Conservation (phyloP, 2,329 filamentous ascomycete species). For the Colletotrichum phormii region DNA sequence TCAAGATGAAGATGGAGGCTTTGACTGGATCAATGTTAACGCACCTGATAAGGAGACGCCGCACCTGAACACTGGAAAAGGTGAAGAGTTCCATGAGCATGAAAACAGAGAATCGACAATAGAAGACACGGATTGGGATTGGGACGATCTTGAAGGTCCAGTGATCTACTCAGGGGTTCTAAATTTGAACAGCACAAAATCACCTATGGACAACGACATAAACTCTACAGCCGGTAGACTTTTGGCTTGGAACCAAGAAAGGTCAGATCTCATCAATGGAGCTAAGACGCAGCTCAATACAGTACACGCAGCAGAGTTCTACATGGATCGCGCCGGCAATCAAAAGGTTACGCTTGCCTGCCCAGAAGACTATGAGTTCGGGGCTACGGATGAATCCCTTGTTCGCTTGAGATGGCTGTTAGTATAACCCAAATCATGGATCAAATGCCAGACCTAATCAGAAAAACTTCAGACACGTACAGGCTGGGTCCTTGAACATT, state of each 20-base stretch:
- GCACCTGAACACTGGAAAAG: background rate
- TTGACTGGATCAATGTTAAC: slow-evolving; percentile 7
- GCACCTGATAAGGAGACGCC: background rate
- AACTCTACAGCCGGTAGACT: background rate
- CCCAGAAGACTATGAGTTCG: background rate
- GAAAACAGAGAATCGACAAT: background rate
- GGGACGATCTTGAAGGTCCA: background rate
- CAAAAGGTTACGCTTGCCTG: slow-evolving; percentile 9
- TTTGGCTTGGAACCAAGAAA: background rate
- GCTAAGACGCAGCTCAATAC: background rate
- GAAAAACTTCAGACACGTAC: background rate
- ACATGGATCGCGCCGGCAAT: slow-evolving; percentile 16
- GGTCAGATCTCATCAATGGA: background rate
- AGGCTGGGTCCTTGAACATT: background rate
- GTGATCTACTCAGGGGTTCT: slow-evolving; percentile 5
- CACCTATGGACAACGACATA: background rate
- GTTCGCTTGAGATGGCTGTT: slow-evolving; percentile 6
- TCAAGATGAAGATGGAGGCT: background rate
- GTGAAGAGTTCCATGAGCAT: background rate
- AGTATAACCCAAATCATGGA: background rate
- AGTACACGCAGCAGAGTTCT: slow-evolving; percentile 15
- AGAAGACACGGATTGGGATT: background rate
- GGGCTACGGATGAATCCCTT: background rate
- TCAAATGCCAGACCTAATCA: background rate
- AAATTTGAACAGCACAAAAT: background rate